Base-by-base conservation (phyloP, 2,329 filamentous ascomycete genomes). In the Penicillium janthinellum region DNA sequence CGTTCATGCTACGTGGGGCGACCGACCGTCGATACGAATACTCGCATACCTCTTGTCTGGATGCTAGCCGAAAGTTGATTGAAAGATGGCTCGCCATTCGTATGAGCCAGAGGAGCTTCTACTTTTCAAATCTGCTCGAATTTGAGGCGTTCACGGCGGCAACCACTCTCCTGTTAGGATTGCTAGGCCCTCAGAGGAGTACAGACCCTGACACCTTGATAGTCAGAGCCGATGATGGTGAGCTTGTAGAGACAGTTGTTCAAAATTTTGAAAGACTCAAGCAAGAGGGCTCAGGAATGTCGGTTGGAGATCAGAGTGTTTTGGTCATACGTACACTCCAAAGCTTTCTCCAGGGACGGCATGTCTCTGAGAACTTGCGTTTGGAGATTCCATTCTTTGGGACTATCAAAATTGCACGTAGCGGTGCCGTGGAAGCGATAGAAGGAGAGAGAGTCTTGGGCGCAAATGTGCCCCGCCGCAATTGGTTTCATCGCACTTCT, bases 121-220 rank as follows among this genome's bases (percentile, higher is more conserved):
- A 53, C 34, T 57, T 57, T 25, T 60, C 58, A 4, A 60, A 81
- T 28, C 58, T 60, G 4, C 48, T 60, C 22, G 54, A 60, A 42
- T 60, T 60, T 10, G 47, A 60, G 41, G 58, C 53, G 14, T 60
- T 60, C 49, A 60, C 54, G 5, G 58, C 54, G 11, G 54, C 49
- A 8, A 60, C 42, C 12, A 59, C 54, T 28, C 54, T 57, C 11
- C 28, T 60, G 4, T 34, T 57, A 5, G 58, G 54, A 25, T 42
- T 57, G 7, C 17, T 60, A 5, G 22, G 22, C 14, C 14, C 48
- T 1, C n/a, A 25, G 3, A 34, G 2, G 11, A 39, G 12, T 8
- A 34, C n/a, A 17, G n/a, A 15, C 14, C 12, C 35, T 3, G 12
- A n/a, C 5, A 3, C 17, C n/a, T 17, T 35, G 11, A 49, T 49